Base-by-base conservation (phyloP, 805 yeast species). In the Blastobotrys parvus region DNA sequence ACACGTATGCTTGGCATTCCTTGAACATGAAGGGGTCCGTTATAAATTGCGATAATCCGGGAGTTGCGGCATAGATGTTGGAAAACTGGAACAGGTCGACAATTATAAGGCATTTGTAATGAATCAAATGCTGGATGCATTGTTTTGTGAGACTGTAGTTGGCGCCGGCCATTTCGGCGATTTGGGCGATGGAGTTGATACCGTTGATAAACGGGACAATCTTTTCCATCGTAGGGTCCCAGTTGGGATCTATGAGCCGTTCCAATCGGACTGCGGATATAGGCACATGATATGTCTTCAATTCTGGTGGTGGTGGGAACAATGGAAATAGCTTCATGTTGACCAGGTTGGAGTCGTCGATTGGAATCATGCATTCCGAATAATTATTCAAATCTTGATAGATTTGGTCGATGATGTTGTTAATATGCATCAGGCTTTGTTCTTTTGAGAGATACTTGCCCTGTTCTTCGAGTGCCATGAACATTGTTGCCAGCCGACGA, bases 151-250 rank as follows among this genome's bases (percentile, higher is more conserved):
- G 67, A 16, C 72, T 67, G 50, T 78, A 80, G 56, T 88, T 94
- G 31, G 95, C 82, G 54, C 84, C 78, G 1, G 96, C 86, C 41
- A 88, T 62, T 41, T 77, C 76, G 16, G 95, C 77, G 31, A 94
- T 90, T 43, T 74, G 72, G 30, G 77, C 70, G 16, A 92, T 77
- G 4, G 92, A 84, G 59, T 90, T 90, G 39, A 88, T 70, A 1
- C 99, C 98, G 55, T 92, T 78, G 39, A 92, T 86, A 51, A 70
- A 82, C 0, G 96, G 95, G 8, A 86, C 64, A 19, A 92, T 84
- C 52, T 83, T 81, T 37, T 87, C 69, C 92, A 92, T 82, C 1
- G 97, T 90, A 1, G 97, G 97, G 61, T 92, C 98, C 97, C 98
- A 92, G 54, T 84, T 82, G 6, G 84, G 82, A 61, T 92, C 98